Base-by-base conservation (phyloP, 176 grass and related monocot species). In the Zoysia pacifica region DNA sequence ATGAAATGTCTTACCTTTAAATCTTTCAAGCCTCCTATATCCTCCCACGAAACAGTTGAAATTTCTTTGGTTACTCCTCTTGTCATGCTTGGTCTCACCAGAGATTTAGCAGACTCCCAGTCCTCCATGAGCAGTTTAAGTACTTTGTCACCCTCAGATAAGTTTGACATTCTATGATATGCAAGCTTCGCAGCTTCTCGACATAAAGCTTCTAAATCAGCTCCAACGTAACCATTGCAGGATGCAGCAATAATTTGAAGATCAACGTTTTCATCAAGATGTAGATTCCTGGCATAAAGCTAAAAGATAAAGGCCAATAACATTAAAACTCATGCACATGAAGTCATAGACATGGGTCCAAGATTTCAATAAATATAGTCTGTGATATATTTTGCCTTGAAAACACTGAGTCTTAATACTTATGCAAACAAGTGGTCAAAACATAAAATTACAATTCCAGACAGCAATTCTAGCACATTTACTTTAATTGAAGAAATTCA, bases 221-320 rank as follows among this genome's bases (percentile, higher is more conserved):
- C 92, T 63, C 92, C 95, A 69, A 93, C 95, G 81, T 91, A 94
- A 70, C 95, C 95, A 84, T 97, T 94, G 90, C 91, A 92, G 42
- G 68, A 94, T 41, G 88, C 84, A 76, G 90, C 90, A 56, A 97
- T 38, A 54, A 14, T 77, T 87, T 89, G 87, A 76, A 97, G 91
- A 87, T 97, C 81, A 16, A 94, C 90, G 75, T 69, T 86, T 74
- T 85, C 82, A 80, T 89, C 90, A 82, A 94, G 80, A 85, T 76
- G 56, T 70, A 91, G 80, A 76, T 82, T 86, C 52, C 89, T 97
- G 51, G 95, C 11, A 82, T 97, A 83, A 39, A 94, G 90, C 95
- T 97, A 79, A 44, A 88, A 38, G 59, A 84, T 65, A 81, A 53
- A 87, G 48, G 44, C 11, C 45, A 53, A 69, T 79, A 77, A 59